Percentiles rank a stretch among this genome's conserved stretches.
Evolutionary conservation across 768 basidiomycete species (phyloP).

Genomic region (Calvatia gigantea): DNA sequence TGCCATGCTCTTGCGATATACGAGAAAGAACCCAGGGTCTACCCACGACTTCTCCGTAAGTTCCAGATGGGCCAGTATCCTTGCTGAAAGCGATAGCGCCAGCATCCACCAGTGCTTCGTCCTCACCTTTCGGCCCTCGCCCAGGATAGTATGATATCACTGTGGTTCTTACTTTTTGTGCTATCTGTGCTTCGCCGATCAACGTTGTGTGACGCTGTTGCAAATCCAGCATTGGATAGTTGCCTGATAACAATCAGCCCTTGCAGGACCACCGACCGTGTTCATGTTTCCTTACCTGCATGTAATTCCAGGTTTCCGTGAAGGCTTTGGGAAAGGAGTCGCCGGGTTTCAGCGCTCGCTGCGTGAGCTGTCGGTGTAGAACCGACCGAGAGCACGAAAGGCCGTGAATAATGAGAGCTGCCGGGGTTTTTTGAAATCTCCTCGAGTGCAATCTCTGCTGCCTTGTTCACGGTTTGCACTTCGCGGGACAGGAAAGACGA

Average conservation of each 20-base stretch:
- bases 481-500: constrained; percentile 65
- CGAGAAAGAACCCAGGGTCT: constrained; percentile 61
- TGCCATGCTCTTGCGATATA: constrained; percentile 79
- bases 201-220: constrained; percentile 79
- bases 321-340: constrained; percentile 41
- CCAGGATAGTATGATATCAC: constrained; percentile 81
- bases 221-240: constrained; percentile 81
- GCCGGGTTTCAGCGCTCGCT: constrained; percentile 50
- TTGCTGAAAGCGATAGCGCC: constrained; percentile 87
- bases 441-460: constrained; percentile 53
- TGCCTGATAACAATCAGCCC: constrained; percentile 39
- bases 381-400: constrained; percentile 76
- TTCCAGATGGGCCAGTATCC: constrained; percentile 71
- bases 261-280: background rate
- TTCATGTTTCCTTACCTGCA: constrained; percentile 46
- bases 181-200: constrained; percentile 50
- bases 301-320: constrained; percentile 71
- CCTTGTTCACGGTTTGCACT: constrained; percentile 64
- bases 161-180: constrained; percentile 66
- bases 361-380: constrained; percentile 89
- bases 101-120: constrained; percentile 79
- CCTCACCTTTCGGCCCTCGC: constrained; percentile 53
- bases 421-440: constrained; percentile 36
- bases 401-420: constrained; percentile 30
- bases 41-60: constrained; percentile 70